A percentile compares a stretch with the other conserved stretches of the same genome.
phyloP scores from a whole-genome alignment of 1,284 basidiomycete genomes.

The Naganishia sp. region DNA sequence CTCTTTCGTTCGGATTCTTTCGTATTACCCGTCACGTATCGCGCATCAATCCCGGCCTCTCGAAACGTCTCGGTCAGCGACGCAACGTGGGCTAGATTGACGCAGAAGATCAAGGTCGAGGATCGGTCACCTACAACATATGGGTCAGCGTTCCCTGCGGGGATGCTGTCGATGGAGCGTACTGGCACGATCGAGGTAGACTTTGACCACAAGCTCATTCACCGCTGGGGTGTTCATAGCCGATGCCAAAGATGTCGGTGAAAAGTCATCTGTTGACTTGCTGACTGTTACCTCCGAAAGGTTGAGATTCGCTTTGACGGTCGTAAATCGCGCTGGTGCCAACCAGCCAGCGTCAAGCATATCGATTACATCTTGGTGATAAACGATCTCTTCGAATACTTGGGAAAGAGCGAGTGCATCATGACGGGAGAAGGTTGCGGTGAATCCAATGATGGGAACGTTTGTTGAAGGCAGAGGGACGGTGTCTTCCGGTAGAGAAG shows the following conservation, averaged over 20 bases:
- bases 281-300: conserved; percentile 68
- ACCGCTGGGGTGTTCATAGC: conserved; percentile 76
- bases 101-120: conserved; percentile 89
- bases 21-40: conserved; percentile 74
- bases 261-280: conserved; percentile 73
- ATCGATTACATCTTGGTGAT: conserved; percentile 85
- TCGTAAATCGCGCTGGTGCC: conserved; percentile 77
- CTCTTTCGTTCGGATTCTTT: conserved; percentile 65
- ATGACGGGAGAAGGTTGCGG: conserved; percentile 89
- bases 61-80: conserved; percentile 74
- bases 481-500: background rate
- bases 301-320: conserved; percentile 72
- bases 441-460: conserved; percentile 90
- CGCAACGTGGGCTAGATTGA: conserved; percentile 80
- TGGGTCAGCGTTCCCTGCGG: background rate
- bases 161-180: conserved; percentile 33
- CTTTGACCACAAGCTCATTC: conserved; percentile 72
- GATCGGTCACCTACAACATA: conserved; percentile 60
- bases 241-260: conserved; percentile 68
- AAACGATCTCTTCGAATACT: conserved; percentile 89
- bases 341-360: conserved; percentile 96
- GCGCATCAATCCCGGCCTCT: conserved; percentile 77
- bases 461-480: conserved; percentile 22
- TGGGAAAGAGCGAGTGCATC: conserved; percentile 86
- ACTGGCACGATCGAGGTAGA: conserved; percentile 81